Evolutionary conservation across 2,329 filamentous ascomycete species (phyloP), one percentile per base, ranked within the genome.

Genomic region (Neonectria neomacrospora): DNA sequence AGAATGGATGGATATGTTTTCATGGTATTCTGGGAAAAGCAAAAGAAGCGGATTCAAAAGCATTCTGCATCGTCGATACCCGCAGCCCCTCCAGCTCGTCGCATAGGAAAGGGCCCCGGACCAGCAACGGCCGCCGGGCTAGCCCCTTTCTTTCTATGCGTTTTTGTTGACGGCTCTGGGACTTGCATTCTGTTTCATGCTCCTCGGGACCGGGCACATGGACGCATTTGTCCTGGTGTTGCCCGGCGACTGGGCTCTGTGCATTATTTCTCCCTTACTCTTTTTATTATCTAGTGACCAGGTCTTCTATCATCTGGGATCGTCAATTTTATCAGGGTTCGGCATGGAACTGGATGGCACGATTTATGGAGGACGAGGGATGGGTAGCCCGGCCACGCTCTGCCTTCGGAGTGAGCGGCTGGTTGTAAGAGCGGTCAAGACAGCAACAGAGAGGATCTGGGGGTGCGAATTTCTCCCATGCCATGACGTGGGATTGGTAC

Each of bases 31-130:
- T 64, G 72, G 70, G 74, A 72, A 73, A 73, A 70, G 71, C 65
- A 73, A 71, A 72, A 66, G 67, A 63, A 69, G 64, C 65, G 70
- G 66, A 68, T 63, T 67, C 69, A 75, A 72, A 76, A 76, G 72
- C 70, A 74, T 74, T 71, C 73, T 72, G 67, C 70, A 72, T 75
- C 64, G 64, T 70, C 72, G 74, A 76, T 76, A 76, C 73, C 73
- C 71, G 69, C 71, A 75, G 65, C 48, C 67, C 71, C 54, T 65
- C 63, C 52, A 63, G 67, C 65, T 68, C 47, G 70, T 71, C 62
- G 70, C 58, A 58, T 56, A 51, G 41, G 61, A 64, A 58, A 58
- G 56, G 55, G 54, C 18, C 48, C 30, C 53, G 55, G 37, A 26
- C 37, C 63, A 65, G 63, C 68, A 58, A 39, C 67, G 37, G 61